Conservation (phyloP, 129 eudicot species). For the Pseudognaphalium luteoalbum region DNA sequence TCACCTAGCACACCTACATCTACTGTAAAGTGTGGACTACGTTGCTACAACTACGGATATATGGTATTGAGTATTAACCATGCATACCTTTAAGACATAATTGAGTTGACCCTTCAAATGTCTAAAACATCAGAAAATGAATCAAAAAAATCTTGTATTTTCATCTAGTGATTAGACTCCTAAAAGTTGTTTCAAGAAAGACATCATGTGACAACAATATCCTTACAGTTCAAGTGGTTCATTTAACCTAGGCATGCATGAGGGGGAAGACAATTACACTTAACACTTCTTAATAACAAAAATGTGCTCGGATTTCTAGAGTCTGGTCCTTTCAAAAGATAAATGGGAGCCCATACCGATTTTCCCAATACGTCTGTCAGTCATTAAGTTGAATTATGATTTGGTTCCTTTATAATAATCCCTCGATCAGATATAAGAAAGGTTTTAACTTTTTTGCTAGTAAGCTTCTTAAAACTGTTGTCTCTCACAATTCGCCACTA, state of each 20-base stretch:
- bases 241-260: conserved; percentile 25
- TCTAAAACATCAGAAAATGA: not conserved
- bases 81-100: not conserved
- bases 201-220: conserved; percentile 8
- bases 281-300: not conserved
- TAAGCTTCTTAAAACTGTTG: conserved; percentile 24
- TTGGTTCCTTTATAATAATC: conserved; percentile 16
- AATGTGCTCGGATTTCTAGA: not conserved
- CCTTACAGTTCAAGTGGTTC: not conserved
- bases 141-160: not conserved
- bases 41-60: not conserved
- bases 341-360: conserved; percentile 29
- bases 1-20: not conserved
- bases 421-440: conserved; percentile 24
- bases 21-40: not conserved
- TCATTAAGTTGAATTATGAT: conserved; percentile 30
- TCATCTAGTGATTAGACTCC: conserved; percentile 1
- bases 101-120: not conserved
- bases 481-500: conserved; percentile 18
- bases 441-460: conserved; percentile 20
- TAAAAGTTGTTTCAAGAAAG: not conserved
- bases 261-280: not conserved
- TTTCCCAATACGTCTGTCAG: conserved; percentile 20
- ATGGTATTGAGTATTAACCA: not conserved
- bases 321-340: not conserved